A percentile compares a stretch with the other conserved stretches of the same genome.
Conservation (phyloP, 1,284 basidiomycete genomes). For the Sporisorium iseilematis-ciliati region DNA sequence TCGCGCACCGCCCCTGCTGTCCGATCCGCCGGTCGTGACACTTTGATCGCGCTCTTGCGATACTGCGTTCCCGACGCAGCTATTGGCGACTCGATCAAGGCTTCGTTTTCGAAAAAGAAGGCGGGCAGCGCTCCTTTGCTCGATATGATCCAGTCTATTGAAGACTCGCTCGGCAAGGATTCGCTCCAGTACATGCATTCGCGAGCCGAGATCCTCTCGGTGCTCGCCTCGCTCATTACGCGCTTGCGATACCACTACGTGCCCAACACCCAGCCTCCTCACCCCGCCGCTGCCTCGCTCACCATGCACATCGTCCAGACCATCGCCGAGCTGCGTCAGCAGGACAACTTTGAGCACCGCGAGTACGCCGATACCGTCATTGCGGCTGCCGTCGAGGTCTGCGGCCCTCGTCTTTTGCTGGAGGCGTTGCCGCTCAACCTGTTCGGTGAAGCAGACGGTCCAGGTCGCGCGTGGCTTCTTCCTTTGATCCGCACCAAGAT, state of each 20-base stretch:
- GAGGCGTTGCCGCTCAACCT: slow-evolving; percentile 85
- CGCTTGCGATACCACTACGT: slow-evolving; percentile 59
- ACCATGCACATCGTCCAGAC: slow-evolving; percentile 80
- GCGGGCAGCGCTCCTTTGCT: slow-evolving; percentile 43
- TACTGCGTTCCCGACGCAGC: slow-evolving; percentile 65
- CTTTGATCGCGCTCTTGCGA: slow-evolving; percentile 58
- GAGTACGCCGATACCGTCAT: slow-evolving; percentile 86
- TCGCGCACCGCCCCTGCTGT: slow-evolving; percentile 58
- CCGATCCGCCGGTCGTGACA: slow-evolving; percentile 57
- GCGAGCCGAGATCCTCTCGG: slow-evolving; percentile 59
- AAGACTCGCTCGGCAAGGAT: slow-evolving; percentile 63
- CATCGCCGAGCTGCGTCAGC: slow-evolving; percentile 80
- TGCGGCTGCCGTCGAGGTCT: slow-evolving; percentile 83
- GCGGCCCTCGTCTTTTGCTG: slow-evolving; percentile 87
- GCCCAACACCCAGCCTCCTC: slow-evolving; percentile 65
- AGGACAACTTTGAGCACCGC: slow-evolving; percentile 89
- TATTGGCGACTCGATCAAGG: slow-evolving; percentile 48
- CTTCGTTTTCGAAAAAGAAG: slow-evolving; percentile 38
- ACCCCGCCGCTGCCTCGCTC: slow-evolving; percentile 76
- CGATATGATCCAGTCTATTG: slow-evolving; percentile 55
- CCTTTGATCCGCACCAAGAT: slow-evolving; percentile 84
- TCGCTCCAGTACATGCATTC: slow-evolving; percentile 64
- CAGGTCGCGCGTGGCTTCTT: slow-evolving; percentile 87
- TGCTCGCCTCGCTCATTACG: slow-evolving; percentile 60
- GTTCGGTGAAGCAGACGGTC: slow-evolving; percentile 70